Percentiles rank a stretch among this genome's conserved stretches.
Evolutionary conservation across 2,329 filamentous ascomycete genomes (phyloP).

Genomic region (Arthroderma sp.): DNA sequence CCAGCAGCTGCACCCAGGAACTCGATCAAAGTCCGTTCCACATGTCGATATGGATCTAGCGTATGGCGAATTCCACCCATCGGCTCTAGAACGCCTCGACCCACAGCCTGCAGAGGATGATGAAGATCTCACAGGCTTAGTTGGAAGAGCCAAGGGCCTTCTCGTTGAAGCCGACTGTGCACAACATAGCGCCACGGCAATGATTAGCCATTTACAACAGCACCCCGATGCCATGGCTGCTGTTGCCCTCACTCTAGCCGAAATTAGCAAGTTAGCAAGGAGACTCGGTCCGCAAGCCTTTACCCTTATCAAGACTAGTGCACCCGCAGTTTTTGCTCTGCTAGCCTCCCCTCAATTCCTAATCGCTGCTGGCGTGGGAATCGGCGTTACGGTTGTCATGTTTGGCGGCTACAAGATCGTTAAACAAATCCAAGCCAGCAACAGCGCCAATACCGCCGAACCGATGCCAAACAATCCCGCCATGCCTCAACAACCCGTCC

Average conservation of each 20-base stretch:
- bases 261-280: slow-evolving; percentile 67
- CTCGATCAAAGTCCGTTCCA: slow-evolving; percentile 14
- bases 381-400: slow-evolving; percentile 89
- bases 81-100: slow-evolving; percentile 35
- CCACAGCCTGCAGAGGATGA: slow-evolving; percentile 27
- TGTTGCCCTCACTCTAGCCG: slow-evolving; percentile 80
- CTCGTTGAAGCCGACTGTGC: slow-evolving; percentile 80
- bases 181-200: slow-evolving; percentile 69
- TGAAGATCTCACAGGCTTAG: slow-evolving; percentile 53
- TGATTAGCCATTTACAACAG: slow-evolving; percentile 66
- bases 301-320: slow-evolving; percentile 60
- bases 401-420: slow-evolving; percentile 97
- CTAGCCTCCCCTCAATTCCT: slow-evolving; percentile 86
- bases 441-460: slow-evolving; percentile 9
- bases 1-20: slow-evolving; percentile 11
- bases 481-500: slow-evolving; percentile 6
- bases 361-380: slow-evolving; percentile 75
- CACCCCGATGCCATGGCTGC: slow-evolving; percentile 87
- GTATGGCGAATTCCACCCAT: slow-evolving; percentile 71
- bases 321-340: slow-evolving; percentile 74
- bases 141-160: slow-evolving; percentile 61
- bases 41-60: slow-evolving; percentile 78
- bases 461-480: background rate
- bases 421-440: slow-evolving; percentile 55
- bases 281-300: slow-evolving; percentile 79